These are phyloP conservation scores for Fomitopsis palustris DNA, from an alignment of 1,284 basidiomycete species.

Conservation along the genomic window DNA sequence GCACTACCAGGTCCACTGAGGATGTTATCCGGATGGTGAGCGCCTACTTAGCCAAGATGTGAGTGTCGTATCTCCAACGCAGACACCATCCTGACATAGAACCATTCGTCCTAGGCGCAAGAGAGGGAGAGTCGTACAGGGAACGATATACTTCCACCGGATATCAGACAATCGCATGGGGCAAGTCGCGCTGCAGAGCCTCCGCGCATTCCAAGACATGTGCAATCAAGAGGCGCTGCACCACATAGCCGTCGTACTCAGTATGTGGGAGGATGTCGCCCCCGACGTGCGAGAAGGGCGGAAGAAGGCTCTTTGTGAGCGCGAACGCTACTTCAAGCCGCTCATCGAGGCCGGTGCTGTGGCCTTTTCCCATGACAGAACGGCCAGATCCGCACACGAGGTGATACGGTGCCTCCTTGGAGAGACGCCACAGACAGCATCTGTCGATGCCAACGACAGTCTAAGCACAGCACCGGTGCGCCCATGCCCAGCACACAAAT, in stretches of 20 bases:
- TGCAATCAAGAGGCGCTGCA: constrained; percentile 13
- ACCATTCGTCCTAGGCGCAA: constrained; percentile 4
- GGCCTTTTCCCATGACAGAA: too few species aligned
- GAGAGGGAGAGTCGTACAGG: constrained; percentile 2
- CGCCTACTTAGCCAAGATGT: constrained; percentile 10
- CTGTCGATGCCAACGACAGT: too few species aligned
- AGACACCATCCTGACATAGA: not conserved
- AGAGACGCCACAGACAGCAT: too few species aligned
- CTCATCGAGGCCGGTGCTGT: constrained; percentile 16
- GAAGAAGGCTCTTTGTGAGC: constrained; percentile 13
- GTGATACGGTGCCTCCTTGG: too few species aligned
- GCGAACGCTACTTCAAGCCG: constrained; percentile 17
- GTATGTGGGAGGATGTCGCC: constrained; percentile 47
- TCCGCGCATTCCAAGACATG: constrained; percentile 13
- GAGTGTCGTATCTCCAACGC: not conserved
- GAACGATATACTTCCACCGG: constrained; percentile 17
- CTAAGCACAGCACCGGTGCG: too few species aligned
- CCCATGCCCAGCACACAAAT: too few species aligned
- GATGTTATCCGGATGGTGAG: constrained; percentile 23
- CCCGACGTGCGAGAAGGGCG: constrained; percentile 10
- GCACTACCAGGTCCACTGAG: constrained; percentile 28
- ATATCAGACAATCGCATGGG: constrained; percentile 18
- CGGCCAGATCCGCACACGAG: too few species aligned
- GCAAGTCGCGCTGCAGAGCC: constrained; percentile 12
- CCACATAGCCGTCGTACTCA: constrained; percentile 44